Percentiles rank a stretch among this genome's conserved stretches.
Conservation (phyloP, 2,329 filamentous ascomycete genomes). For the Sarocladiaceae sp. region DNA sequence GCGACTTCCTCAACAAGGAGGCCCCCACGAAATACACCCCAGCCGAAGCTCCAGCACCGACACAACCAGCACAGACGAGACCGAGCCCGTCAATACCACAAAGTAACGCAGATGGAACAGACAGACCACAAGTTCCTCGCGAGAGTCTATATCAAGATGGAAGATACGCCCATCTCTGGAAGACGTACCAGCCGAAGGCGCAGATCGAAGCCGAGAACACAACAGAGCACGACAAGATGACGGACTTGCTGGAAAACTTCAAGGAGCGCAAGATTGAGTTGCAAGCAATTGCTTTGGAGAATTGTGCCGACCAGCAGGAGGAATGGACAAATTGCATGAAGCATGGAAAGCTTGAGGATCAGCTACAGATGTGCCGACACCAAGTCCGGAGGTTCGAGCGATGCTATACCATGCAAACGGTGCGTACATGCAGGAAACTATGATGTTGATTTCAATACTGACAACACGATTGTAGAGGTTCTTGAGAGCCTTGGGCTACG, state of each 20-base stretch:
- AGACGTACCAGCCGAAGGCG: constrained; percentile 73
- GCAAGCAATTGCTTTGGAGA: constrained; percentile 80
- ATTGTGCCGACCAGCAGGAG: constrained; percentile 84
- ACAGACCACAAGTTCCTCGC: constrained; percentile 32
- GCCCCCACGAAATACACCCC: constrained; percentile 64
- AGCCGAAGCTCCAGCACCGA: constrained; percentile 8
- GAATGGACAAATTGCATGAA: constrained; percentile 80
- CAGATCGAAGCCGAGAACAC: constrained; percentile 66
- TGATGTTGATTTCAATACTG: no score
- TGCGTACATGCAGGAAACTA: no score
- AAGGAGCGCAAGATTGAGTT: constrained; percentile 78
- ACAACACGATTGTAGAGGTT: constrained; percentile 57
- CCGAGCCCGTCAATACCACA: neutral
- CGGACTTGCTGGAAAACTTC: constrained; percentile 76
- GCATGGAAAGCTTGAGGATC: constrained; percentile 61
- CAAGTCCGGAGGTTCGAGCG: constrained; percentile 76
- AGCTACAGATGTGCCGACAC: constrained; percentile 74
- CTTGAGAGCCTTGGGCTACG: constrained; percentile 84
- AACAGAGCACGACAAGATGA: constrained; percentile 74
- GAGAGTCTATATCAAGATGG: constrained; percentile 55
- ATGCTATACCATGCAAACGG: constrained; percentile 85
- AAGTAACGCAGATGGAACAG: constrained; percentile 11
- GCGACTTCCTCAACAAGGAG: constrained; percentile 81
- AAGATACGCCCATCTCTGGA: constrained; percentile 84
- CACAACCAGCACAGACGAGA: neutral